These are phyloP conservation scores for Asclepias syriaca DNA, from an alignment of 257 asterid genomes.

Conservation along the genomic window DNA sequence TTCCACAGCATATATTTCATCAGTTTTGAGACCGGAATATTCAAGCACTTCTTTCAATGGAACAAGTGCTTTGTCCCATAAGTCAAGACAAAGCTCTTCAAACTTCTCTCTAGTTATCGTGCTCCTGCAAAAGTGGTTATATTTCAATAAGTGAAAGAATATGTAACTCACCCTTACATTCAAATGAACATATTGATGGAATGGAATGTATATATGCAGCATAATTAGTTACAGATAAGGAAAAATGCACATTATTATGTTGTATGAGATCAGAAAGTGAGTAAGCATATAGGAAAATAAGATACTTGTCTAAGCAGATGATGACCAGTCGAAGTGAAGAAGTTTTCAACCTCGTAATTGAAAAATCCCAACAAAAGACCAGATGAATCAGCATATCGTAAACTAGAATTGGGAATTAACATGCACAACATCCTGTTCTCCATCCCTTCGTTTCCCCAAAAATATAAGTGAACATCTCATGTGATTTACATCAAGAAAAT, in stretches of 20 bases:
- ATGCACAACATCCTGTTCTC: neutral
- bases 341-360: neutral
- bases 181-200: neutral
- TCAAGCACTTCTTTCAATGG: conserved; percentile 79
- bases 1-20: conserved; percentile 88
- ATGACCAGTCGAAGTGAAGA: neutral
- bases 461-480: neutral
- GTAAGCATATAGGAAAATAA: neutral
- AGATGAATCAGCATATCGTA: neutral
- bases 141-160: conserved; percentile 3
- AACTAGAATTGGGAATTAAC: neutral
- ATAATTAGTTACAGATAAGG: neutral
- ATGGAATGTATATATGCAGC: neutral
- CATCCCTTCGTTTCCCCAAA: no score
- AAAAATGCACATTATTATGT: neutral
- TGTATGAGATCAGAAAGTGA: neutral
- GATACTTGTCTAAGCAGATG: neutral
- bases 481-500: neutral
- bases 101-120: conserved; percentile 88
- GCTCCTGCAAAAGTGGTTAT: conserved; percentile 55
- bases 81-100: conserved; percentile 88
- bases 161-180: neutral
- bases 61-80: conserved; percentile 81
- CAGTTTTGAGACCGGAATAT: conserved; percentile 64
- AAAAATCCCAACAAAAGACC: neutral